Evolutionary conservation across 2,329 filamentous ascomycete genomes (phyloP), one percentile per base, ranked within the genome.

Genomic region (Cordyceps militaris): DNA sequence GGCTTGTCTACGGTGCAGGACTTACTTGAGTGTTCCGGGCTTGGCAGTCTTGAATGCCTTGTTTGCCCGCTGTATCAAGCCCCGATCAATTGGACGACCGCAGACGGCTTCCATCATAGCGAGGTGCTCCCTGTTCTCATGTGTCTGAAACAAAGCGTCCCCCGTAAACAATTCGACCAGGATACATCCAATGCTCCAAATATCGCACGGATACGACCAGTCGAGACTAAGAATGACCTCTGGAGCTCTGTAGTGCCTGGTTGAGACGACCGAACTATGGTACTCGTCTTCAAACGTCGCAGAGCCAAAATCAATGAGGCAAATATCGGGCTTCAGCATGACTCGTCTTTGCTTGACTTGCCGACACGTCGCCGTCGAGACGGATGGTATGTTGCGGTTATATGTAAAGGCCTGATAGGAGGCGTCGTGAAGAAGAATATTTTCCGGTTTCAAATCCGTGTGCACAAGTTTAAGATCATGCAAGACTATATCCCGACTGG

Each of bases 401-500:
- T 88, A 88, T 2, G 84, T 87, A 64, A 88, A 88, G 1, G 84
- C 86, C 67, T 88, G 85, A 62, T 87, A 88, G 3, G 78, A 73
- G 63, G 79, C 83, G 61, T 86, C 79, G 62, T 83, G 85, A 11
- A 88, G 76, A 28, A 88, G 76, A 61, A 88, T 88, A 64, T 88
- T 88, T 66, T 88, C 85, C 0, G 85, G 85, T 67, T 88, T 88
- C 49, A 88, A 71, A 68, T 88, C 85, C 10, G 94, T 99, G 70
- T 99, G 94, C 61, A 99, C 97, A 63, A 99, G 82, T 70, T 97
- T 96, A 19, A 99, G 82, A 73, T 99, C 94, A 70, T 99, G 94
- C 23, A 99, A 79, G 72, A 97, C 91, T 96, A 34, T 96, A 34
- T 0, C 28, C 13, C 2, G 13, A 23, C 4, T 32, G 5, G 44